Evolutionary conservation across 805 yeast genomes (phyloP).

Genomic region (Pichia exigua): DNA sequence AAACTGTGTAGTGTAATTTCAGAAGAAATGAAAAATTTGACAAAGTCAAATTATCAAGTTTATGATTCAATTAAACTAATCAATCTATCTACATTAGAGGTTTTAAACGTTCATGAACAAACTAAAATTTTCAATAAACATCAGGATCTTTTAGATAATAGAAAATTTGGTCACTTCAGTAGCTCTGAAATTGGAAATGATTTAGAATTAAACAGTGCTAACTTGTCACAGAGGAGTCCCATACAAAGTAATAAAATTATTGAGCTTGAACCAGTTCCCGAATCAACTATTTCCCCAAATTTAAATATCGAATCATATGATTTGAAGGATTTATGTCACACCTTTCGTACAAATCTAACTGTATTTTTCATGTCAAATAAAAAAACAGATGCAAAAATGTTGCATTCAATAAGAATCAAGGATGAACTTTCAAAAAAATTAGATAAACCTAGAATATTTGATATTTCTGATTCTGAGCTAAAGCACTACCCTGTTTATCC

Average conservation of each 20-base stretch:
- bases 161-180: slow-evolving; percentile 1
- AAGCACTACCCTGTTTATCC: slow-evolving; percentile 4
- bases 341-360: slow-evolving; percentile 6
- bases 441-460: neutral
- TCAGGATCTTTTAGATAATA: neutral
- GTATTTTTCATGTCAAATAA: slow-evolving; percentile 15
- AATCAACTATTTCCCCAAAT: neutral
- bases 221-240: neutral
- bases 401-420: neutral
- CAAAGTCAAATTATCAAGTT: slow-evolving; percentile 10
- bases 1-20: slow-evolving; percentile 21
- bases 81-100: slow-evolving; percentile 14
- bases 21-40: slow-evolving; percentile 19
- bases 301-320: neutral
- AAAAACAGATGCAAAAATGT: neutral
- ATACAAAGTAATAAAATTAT: neutral
- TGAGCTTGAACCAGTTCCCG: slow-evolving; percentile 2
- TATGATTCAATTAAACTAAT: slow-evolving; percentile 20
- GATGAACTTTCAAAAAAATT: neutral
- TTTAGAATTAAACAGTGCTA: neutral
- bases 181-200: neutral
- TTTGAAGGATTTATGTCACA: neutral
- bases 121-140: neutral
- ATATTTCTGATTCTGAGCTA: neutral
- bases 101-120: slow-evolving; percentile 3